phyloP scores from a whole-genome alignment of 106 monocot species.

The Phalaenopsis aphrodite region DNA sequence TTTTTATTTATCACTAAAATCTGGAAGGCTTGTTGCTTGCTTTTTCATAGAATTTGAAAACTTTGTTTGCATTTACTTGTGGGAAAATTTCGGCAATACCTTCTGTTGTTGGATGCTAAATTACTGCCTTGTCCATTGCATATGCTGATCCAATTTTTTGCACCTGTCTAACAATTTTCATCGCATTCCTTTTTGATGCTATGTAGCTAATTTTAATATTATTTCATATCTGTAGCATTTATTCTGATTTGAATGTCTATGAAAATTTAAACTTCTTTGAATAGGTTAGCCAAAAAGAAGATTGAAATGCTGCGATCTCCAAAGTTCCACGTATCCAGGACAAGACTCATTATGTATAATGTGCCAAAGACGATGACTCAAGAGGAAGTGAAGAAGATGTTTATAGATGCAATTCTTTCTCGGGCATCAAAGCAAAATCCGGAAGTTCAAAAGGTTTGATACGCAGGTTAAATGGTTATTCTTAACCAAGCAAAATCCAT shows the following conservation, averaged over 20 bases:
- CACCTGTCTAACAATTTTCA: not conserved
- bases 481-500: not conserved
- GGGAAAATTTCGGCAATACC: not conserved
- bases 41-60: not conserved
- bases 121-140: not conserved
- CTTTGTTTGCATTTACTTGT: not conserved
- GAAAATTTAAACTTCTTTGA: not conserved
- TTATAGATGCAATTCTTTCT: constrained; percentile 67
- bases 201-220: not conserved
- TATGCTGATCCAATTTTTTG: not conserved
- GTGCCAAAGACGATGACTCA: constrained; percentile 82
- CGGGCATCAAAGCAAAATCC: constrained; percentile 91
- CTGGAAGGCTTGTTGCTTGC: not conserved
- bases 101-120: not conserved
- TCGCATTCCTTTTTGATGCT: not conserved
- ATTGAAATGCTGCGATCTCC: constrained; percentile 62
- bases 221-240: not conserved
- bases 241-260: not conserved
- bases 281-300: constrained; percentile 70
- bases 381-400: constrained; percentile 69
- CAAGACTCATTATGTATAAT: constrained; percentile 87
- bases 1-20: not conserved
- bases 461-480: not conserved
- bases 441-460: constrained; percentile 65
- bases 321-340: constrained; percentile 91